phyloP scores from a whole-genome alignment of 495 filamentous ascomycete genomes.

The Aspergillus sclerotiicarbonarius region DNA sequence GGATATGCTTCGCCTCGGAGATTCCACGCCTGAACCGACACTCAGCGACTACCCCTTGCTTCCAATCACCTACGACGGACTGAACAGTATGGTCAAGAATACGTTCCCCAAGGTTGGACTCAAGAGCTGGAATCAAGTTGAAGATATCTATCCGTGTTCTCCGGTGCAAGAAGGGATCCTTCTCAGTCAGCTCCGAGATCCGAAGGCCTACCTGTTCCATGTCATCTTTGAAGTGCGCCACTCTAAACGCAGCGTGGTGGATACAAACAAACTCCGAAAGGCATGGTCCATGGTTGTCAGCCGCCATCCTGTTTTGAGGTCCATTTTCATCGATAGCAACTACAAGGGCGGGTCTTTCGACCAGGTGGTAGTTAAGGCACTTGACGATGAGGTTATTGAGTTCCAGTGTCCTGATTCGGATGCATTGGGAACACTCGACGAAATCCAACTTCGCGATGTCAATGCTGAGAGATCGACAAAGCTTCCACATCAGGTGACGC shows the following conservation, averaged over 20 bases:
- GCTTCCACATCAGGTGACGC: slow-evolving; percentile 49
- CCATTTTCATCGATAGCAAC: slow-evolving; percentile 54
- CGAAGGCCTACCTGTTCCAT: slow-evolving; percentile 46
- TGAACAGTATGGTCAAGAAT: slow-evolving; percentile 39
- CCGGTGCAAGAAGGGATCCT: slow-evolving; percentile 66
- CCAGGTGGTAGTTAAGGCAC: slow-evolving; percentile 50
- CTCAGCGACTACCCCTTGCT: slow-evolving; percentile 63
- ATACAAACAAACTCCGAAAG: slow-evolving; percentile 36
- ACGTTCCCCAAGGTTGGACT: slow-evolving; percentile 52
- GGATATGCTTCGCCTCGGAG: slow-evolving; percentile 48
- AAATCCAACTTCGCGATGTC: slow-evolving; percentile 33
- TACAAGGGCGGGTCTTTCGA: slow-evolving; percentile 52
- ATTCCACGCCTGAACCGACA: slow-evolving; percentile 53
- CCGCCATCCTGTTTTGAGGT: slow-evolving; percentile 54
- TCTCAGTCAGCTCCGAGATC: slow-evolving; percentile 57
- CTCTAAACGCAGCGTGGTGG: slow-evolving; percentile 28
- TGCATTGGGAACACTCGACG: slow-evolving; percentile 31
- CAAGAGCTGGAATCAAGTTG: slow-evolving; percentile 34
- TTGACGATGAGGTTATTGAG: slow-evolving; percentile 33
- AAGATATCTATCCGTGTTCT: slow-evolving; percentile 64
- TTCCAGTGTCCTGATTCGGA: slow-evolving; percentile 42
- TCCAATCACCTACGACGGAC: slow-evolving; percentile 56
- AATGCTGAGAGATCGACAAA: slow-evolving; percentile 35
- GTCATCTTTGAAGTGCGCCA: slow-evolving; percentile 42
- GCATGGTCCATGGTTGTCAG: slow-evolving; percentile 56